Base-by-base conservation (phyloP, 2,329 filamentous ascomycete genomes). In the Pseudocercospora vitis region DNA sequence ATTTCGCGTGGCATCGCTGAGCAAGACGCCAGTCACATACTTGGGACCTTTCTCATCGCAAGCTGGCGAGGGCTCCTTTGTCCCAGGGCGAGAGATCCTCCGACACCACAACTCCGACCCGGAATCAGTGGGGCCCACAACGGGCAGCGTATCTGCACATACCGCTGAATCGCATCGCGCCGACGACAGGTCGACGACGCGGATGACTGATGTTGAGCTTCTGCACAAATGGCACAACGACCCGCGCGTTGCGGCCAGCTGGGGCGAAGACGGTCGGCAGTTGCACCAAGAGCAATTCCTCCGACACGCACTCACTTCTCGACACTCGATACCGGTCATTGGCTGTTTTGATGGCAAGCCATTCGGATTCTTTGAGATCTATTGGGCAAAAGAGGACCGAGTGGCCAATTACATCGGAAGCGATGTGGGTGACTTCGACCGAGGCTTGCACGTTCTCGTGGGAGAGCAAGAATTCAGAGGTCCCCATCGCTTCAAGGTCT, bases 291-390 rank as follows among this genome's bases (percentile, higher is more conserved):
- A 84, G 63, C 73, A 80, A 1, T 95, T 96, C 57, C 76, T 99
- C 3, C 75, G 79, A 16, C 76, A 74, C 2, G 84, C 81, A 0
- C 74, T 97, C 8, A 78, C 78, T 9, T 84, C 80, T 16, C 78
- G 79, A 14, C 87, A 96, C 71, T 90, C 86, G 7, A 96, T 97
- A 71, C 94, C 94, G 0, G 90, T 86, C 0, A 92, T 97, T 56
- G 94, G 89, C 0, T 86, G 91, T 68, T 99, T 92, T 89, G 90
- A 97, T 63, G 91, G 90, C 8, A 87, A 92, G 56, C 92, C 92
- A 0, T 99, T 97, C 73, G 94, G 91, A 0, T 99, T 95, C 70
- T 96, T 99, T 68, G 94, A 99, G 75, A 81, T 99, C 28, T 99
- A 99, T 74, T 99, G 94, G 92, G 90, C 94, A 3, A 96, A 95